Evolutionary conservation across 2,329 filamentous ascomycete genomes (phyloP).

Genomic region (Alternaria arborescens): DNA sequence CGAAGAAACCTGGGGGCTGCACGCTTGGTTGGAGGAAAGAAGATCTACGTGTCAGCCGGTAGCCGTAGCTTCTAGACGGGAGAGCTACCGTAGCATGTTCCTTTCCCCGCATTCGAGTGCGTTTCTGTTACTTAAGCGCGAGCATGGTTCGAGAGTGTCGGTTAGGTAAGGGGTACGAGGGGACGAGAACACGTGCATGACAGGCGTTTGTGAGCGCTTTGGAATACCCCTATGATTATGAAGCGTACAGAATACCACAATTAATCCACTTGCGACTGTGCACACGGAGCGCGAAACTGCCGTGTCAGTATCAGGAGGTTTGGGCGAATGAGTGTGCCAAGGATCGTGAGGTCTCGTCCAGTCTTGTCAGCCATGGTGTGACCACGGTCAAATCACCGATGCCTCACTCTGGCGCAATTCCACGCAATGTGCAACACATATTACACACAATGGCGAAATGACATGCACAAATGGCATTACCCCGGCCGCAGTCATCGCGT

Average conservation of each 20-base stretch:
- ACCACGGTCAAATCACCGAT: slow-evolving; percentile 14
- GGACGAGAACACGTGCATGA: slow-evolving; percentile 32
- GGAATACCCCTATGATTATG: slow-evolving; percentile 47
- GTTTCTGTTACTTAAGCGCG: slow-evolving; percentile 49
- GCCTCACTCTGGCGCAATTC: slow-evolving; percentile 4
- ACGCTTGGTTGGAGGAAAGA: slow-evolving; percentile 25
- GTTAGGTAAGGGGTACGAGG: slow-evolving; percentile 30
- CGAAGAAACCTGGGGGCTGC: slow-evolving; percentile 27
- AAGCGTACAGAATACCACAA: slow-evolving; percentile 29
- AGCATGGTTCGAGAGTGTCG: slow-evolving; percentile 12
- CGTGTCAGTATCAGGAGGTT: not conserved
- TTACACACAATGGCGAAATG: slow-evolving; percentile 34
- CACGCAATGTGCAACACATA: slow-evolving; percentile 29
- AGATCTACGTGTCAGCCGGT: slow-evolving; percentile 40
- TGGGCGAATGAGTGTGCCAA: slow-evolving; percentile 30
- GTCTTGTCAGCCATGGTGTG: slow-evolving; percentile 29
- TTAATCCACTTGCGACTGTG: slow-evolving; percentile 11
- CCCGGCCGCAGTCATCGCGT: slow-evolving; percentile 5
- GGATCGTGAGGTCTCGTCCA: slow-evolving; percentile 39
- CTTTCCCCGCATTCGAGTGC: slow-evolving; percentile 48
- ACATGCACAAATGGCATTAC: slow-evolving; percentile 11
- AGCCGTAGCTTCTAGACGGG: slow-evolving; percentile 30
- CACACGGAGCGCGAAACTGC: not conserved
- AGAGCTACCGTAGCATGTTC: slow-evolving; percentile 41
- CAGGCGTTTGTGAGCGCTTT: slow-evolving; percentile 46